Percentiles rank a stretch among this genome's conserved stretches.
phyloP scores from a whole-genome alignment of 345 rosid genomes.

The Murraya paniculata region DNA sequence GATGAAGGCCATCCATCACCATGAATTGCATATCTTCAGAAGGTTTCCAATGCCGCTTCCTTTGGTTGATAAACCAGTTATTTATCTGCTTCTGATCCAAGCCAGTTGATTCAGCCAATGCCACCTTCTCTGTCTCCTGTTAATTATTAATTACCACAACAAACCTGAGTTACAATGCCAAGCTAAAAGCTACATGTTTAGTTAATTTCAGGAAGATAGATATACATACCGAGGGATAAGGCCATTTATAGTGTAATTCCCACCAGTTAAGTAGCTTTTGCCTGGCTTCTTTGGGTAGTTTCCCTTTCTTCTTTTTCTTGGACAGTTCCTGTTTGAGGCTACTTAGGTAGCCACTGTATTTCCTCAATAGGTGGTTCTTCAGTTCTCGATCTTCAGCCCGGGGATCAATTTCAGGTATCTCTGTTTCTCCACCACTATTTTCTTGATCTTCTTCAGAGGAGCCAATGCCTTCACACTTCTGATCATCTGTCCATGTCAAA shows the following conservation, averaged over 20 bases:
- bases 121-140: slow-evolving; percentile 96
- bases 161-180: not conserved
- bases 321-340: slow-evolving; percentile 96
- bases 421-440: slow-evolving; percentile 80
- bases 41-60: slow-evolving; percentile 99
- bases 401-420: slow-evolving; percentile 81
- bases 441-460: slow-evolving; percentile 89
- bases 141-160: not conserved
- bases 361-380: slow-evolving; percentile 84
- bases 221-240: slow-evolving; percentile 84
- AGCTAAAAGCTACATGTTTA: not conserved
- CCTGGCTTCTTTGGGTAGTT: slow-evolving; percentile 97
- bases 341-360: slow-evolving; percentile 93
- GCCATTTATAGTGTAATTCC: slow-evolving; percentile 99
- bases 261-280: slow-evolving; percentile 98
- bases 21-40: slow-evolving; percentile 99
- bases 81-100: slow-evolving; percentile 98
- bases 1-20: slow-evolving; percentile 97
- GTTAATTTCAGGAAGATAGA: not conserved
- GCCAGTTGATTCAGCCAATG: slow-evolving; percentile 93
- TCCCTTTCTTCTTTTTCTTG: slow-evolving; percentile 98
- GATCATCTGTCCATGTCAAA: slow-evolving; percentile 49
- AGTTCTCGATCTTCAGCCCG: slow-evolving; percentile 93
- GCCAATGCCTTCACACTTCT: slow-evolving; percentile 66
- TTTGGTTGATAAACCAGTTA: slow-evolving; percentile 98